A percentile compares a stretch with the other conserved stretches of the same genome.
These are phyloP conservation scores for Sporothrix mexicana DNA, from an alignment of 2,329 filamentous ascomycete genomes.

Conservation along the genomic window DNA sequence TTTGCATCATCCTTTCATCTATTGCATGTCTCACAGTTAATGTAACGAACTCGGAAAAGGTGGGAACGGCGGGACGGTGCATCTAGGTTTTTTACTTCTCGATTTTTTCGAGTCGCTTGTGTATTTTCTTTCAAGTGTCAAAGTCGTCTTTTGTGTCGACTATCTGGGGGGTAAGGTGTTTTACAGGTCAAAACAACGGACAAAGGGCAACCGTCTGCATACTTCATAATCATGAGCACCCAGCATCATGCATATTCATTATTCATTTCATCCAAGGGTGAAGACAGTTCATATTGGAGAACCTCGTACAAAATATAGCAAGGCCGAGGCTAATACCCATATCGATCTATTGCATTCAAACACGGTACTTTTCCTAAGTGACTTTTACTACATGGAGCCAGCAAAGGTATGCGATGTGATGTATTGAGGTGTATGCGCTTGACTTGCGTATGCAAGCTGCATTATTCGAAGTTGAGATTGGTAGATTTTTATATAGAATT, in stretches of 20 bases:
- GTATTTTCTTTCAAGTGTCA: no score
- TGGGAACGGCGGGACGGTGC: no score
- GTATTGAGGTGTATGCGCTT: no score
- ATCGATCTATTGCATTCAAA: not conserved
- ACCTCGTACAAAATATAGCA: not conserved
- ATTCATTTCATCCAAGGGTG: not conserved
- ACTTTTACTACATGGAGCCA: not conserved
- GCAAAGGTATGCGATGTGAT: not conserved
- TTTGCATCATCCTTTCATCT: not conserved
- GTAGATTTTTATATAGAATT: no score
- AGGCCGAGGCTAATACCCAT: not conserved
- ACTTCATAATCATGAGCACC: not conserved
- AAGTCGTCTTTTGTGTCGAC: not conserved
- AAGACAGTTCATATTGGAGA: not conserved
- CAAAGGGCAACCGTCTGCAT: conserved; percentile 7
- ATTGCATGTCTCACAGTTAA: no score
- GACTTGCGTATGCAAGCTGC: no score
- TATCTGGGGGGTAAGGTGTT: not conserved
- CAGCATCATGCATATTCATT: not conserved
- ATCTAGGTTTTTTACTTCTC: not conserved
- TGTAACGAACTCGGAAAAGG: no score
- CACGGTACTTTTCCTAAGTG: not conserved
- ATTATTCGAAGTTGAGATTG: no score
- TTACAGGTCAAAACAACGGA: not conserved
- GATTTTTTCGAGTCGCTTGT: not conserved